Percentiles rank a stretch among this genome's conserved stretches.
Conservation (phyloP, 495 filamentous ascomycete genomes). For the Podospora appendiculata region DNA sequence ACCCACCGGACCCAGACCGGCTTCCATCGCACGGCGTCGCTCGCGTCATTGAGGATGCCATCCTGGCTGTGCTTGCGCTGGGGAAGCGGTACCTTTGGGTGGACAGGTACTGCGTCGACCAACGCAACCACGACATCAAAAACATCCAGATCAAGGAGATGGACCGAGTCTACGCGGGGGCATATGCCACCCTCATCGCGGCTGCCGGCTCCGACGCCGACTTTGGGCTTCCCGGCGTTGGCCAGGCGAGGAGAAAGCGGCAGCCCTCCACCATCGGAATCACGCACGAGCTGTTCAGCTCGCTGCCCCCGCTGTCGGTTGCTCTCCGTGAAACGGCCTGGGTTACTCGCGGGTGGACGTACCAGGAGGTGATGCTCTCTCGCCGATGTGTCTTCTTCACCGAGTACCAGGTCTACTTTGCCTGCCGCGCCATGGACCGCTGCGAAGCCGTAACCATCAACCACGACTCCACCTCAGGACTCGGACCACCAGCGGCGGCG, state of each 20-base stretch:
- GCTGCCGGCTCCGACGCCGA: not conserved
- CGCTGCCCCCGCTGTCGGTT: too few relatives aligned
- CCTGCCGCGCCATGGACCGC: too few relatives aligned
- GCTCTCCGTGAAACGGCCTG: too few relatives aligned
- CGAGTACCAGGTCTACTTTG: too few relatives aligned
- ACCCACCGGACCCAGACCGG: not conserved
- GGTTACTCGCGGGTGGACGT: too few relatives aligned
- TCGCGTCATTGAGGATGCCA: slow-evolving; percentile 19
- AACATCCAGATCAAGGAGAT: not conserved
- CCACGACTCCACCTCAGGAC: too few relatives aligned
- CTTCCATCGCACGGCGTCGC: not conserved
- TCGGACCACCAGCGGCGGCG: too few relatives aligned
- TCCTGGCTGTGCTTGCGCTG: slow-evolving; percentile 6
- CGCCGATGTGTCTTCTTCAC: too few relatives aligned
- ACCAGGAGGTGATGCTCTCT: too few relatives aligned
- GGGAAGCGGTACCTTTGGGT: slow-evolving; percentile 15
- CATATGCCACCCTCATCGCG: not conserved
- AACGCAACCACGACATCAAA: slow-evolving; percentile 1
- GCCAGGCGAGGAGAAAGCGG: not conserved
- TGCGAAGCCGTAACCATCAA: too few relatives aligned
- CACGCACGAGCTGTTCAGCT: too few relatives aligned
- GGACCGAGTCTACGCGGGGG: not conserved
- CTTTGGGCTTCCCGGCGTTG: not conserved
- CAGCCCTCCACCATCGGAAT: too few relatives aligned
- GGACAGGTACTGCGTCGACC: slow-evolving; percentile 18